These are phyloP conservation scores for Neospermospora avenae DNA, from an alignment of 2,329 filamentous ascomycete genomes.

Conservation along the genomic window DNA sequence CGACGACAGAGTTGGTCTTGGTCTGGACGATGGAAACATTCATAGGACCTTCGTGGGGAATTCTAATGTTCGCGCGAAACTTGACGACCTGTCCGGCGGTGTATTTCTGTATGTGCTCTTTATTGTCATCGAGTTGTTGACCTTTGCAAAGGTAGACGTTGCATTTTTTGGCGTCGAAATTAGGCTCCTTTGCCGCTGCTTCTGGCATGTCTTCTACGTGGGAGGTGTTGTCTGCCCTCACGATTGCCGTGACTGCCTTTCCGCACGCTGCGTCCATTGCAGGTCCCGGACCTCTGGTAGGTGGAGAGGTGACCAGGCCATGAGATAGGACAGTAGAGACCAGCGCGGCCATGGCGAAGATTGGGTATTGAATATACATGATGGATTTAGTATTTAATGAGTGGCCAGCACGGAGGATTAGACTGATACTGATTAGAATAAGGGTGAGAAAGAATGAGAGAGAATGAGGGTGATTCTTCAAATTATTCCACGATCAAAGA, in stretches of 20 bases:
- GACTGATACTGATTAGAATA: not conserved
- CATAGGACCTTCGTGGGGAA: slow-evolving; percentile 51
- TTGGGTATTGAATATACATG: slow-evolving; percentile 4
- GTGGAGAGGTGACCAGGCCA: slow-evolving; percentile 43
- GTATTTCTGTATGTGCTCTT: slow-evolving; percentile 42
- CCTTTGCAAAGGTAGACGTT: slow-evolving; percentile 48
- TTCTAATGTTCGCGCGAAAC: slow-evolving; percentile 41
- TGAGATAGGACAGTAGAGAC: slow-evolving; percentile 39
- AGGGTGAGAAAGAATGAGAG: slow-evolving; percentile 5
- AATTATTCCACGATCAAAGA: not conserved
- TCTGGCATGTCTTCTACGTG: slow-evolving; percentile 36
- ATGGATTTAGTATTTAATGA: slow-evolving; percentile 13
- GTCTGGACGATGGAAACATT: slow-evolving; percentile 54
- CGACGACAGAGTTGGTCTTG: slow-evolving; percentile 46
- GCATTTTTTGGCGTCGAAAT: slow-evolving; percentile 30
- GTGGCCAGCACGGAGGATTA: slow-evolving; percentile 22
- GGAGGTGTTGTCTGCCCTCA: slow-evolving; percentile 22
- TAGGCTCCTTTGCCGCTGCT: slow-evolving; percentile 36
- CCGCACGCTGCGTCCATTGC: slow-evolving; percentile 45
- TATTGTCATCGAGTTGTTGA: slow-evolving; percentile 44
- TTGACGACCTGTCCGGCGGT: slow-evolving; percentile 42
- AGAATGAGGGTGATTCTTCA: slow-evolving; percentile 1
- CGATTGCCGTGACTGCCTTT: slow-evolving; percentile 37
- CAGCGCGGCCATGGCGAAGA: slow-evolving; percentile 1
- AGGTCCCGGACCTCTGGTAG: slow-evolving; percentile 40